Evolutionary conservation across 1,284 basidiomycete genomes (phyloP).

Genomic region (Ganoderma boninense): DNA sequence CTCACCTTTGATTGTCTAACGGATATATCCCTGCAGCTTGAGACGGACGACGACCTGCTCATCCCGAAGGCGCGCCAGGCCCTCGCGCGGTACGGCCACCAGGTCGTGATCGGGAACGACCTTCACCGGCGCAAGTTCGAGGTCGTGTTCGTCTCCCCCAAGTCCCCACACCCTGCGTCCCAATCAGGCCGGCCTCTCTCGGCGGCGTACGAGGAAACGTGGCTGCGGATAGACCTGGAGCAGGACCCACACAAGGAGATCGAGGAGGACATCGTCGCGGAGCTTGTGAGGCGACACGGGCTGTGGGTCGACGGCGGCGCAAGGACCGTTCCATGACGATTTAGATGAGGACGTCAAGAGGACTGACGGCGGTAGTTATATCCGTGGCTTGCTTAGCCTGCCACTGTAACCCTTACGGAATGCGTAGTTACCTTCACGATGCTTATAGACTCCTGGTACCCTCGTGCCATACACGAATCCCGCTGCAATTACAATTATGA

Average conservation of each 20-base stretch:
- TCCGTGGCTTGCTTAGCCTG: neutral
- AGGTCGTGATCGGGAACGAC: slow-evolving; percentile 97
- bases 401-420: neutral
- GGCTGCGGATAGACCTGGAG: slow-evolving; percentile 73
- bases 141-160: slow-evolving; percentile 83
- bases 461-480: no score
- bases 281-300: slow-evolving; percentile 79
- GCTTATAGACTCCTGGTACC: no score
- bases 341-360: neutral
- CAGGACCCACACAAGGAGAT: slow-evolving; percentile 75
- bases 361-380: neutral
- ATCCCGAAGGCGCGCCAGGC: slow-evolving; percentile 92
- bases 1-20: slow-evolving; percentile 5
- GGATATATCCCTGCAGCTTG: slow-evolving; percentile 67
- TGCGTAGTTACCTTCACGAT: neutral
- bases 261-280: slow-evolving; percentile 89
- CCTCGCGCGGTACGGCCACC: slow-evolving; percentile 94
- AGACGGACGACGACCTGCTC: slow-evolving; percentile 87
- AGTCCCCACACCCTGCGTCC: slow-evolving; percentile 20
- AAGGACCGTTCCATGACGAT: neutral
- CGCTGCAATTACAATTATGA: no score
- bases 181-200: neutral
- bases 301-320: slow-evolving; percentile 63
- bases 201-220: slow-evolving; percentile 65
- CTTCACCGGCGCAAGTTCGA: slow-evolving; percentile 89